These are phyloP conservation scores for Puccinia coronata DNA, from an alignment of 1,284 basidiomycete genomes.

Conservation along the genomic window DNA sequence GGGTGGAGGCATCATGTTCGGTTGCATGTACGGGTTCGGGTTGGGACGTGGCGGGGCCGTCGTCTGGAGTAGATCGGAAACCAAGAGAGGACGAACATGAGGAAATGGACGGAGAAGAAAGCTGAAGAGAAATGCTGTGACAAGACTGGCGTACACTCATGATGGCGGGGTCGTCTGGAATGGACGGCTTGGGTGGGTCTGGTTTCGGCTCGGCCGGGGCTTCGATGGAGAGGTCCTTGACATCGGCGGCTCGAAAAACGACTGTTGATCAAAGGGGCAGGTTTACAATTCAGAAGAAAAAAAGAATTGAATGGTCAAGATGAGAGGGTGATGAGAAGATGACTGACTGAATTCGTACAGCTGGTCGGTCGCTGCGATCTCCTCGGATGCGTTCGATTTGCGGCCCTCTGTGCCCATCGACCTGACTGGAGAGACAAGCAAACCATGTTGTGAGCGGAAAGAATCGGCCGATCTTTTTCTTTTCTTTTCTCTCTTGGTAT, in stretches of 20 bases:
- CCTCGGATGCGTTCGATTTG: constrained; percentile 54
- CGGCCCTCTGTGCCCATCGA: constrained; percentile 57
- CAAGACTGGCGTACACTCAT: constrained; percentile 54
- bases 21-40: constrained; percentile 22
- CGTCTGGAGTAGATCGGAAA: constrained; percentile 16
- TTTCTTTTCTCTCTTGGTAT: too few species aligned
- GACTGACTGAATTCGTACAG: constrained; percentile 55
- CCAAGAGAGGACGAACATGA: neutral
- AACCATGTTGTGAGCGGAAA: constrained; percentile 2
- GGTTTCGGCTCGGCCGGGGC: constrained; percentile 51
- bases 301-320: neutral
- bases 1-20: constrained; percentile 17
- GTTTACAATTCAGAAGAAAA: neutral
- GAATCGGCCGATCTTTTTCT: too few species aligned
- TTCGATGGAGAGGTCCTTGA: constrained; percentile 58
- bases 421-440: constrained; percentile 52
- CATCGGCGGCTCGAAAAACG: constrained; percentile 57
- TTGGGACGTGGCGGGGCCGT: constrained; percentile 36
- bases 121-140: neutral
- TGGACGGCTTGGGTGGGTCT: constrained; percentile 47
- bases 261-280: constrained; percentile 51
- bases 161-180: constrained; percentile 56
- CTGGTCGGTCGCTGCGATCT: constrained; percentile 55
- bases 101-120: too few species aligned
- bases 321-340: neutral